Evolutionary conservation across 2,329 filamentous ascomycete species (phyloP).

Genomic region (Sclerotinia trifoliorum): DNA sequence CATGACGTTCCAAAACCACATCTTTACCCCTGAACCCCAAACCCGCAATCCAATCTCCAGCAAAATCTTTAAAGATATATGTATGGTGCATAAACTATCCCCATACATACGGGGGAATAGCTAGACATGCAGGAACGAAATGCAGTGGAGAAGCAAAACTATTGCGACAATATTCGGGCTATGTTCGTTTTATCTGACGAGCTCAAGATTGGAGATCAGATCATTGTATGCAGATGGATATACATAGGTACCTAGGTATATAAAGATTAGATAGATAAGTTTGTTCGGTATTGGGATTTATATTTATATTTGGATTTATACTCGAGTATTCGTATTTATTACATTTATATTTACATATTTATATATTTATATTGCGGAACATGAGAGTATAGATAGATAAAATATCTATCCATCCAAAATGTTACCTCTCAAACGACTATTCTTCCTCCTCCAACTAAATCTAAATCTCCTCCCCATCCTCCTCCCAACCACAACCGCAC

Average conservation of each 20-base stretch:
- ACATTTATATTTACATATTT: too few species aligned
- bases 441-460: conserved; percentile 3
- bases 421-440: conserved; percentile 1
- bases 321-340: too few species aligned
- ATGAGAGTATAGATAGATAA: too few species aligned
- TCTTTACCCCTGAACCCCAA: not conserved
- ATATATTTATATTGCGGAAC: too few species aligned
- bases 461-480: not conserved
- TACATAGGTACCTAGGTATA: too few species aligned
- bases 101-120: too few species aligned
- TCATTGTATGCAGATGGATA: too few species aligned
- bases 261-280: too few species aligned
- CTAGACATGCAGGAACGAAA: not conserved
- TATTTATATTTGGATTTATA: too few species aligned
- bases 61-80: not conserved
- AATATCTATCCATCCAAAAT: not conserved
- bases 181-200: not conserved
- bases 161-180: not conserved
- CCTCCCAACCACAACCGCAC: not conserved
- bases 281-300: too few species aligned
- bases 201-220: not conserved
- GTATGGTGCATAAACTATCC: conserved; percentile 15
- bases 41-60: not conserved
- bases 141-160: not conserved
- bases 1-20: conserved; percentile 1